These are phyloP conservation scores for Quercus wislizeni DNA, from an alignment of 306 rosid genomes.

Conservation along the genomic window DNA sequence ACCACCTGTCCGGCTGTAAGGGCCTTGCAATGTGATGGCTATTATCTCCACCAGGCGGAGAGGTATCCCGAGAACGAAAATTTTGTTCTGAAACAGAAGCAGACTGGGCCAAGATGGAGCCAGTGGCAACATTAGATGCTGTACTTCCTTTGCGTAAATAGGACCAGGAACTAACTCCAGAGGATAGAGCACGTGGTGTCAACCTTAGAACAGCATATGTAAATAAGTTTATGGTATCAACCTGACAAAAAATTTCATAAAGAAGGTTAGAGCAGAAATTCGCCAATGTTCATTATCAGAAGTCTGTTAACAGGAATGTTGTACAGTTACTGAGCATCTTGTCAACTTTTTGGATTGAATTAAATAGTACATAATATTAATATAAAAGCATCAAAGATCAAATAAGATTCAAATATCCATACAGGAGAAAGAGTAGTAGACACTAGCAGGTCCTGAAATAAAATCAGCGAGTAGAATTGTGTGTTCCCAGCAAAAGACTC, in stretches of 20 bases:
- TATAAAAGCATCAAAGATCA: not conserved
- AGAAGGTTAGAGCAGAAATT: conserved; percentile 6
- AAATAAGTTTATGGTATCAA: conserved; percentile 84
- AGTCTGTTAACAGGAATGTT: not conserved
- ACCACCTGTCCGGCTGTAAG: conserved; percentile 79
- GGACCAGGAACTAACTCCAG: conserved; percentile 92
- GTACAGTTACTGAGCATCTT: conserved; percentile 8
- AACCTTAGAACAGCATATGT: conserved; percentile 90
- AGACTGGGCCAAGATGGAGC: conserved; percentile 44
- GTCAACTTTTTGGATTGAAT: conserved; percentile 4
- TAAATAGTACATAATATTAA: not conserved
- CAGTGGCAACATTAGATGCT: conserved; percentile 42
- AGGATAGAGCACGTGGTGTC: conserved; percentile 77
- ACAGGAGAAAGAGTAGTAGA: conserved; percentile 93
- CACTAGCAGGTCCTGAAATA: conserved; percentile 94
- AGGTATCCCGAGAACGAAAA: conserved; percentile 42
- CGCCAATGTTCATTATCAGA: not conserved
- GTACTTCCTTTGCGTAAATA: conserved; percentile 73
- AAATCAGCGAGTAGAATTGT: conserved; percentile 76
- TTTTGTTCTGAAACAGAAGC: conserved; percentile 52
- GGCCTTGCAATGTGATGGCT: conserved; percentile 63
- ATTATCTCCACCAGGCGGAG: conserved; percentile 36
- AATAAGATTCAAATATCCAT: conserved; percentile 43
- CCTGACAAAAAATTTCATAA: conserved; percentile 49
- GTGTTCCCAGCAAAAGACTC: conserved; percentile 78